These are phyloP conservation scores for Cladosporium oxysporum DNA, from an alignment of 2,329 filamentous ascomycete genomes.

Conservation along the genomic window DNA sequence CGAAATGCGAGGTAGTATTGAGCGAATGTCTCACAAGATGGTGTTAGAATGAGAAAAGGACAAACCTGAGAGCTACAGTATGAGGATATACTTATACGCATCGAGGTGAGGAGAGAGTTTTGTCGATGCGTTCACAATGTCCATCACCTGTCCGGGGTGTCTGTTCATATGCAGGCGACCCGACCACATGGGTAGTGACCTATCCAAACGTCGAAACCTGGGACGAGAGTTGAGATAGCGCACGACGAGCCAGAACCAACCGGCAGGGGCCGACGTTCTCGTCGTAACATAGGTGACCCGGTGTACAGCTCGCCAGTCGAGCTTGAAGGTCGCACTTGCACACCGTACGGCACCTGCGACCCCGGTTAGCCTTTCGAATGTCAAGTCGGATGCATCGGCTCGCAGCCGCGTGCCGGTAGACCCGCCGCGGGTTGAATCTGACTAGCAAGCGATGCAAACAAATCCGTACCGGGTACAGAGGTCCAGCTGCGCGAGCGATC, in stretches of 20 bases:
- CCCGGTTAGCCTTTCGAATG: constrained; percentile 12
- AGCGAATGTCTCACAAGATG: neutral
- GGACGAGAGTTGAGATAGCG: constrained; percentile 11
- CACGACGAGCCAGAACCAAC: constrained; percentile 1
- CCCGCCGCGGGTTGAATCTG: constrained; percentile 4
- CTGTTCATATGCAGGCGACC: constrained; percentile 6
- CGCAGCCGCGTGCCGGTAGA: constrained; percentile 1
- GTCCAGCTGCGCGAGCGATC: constrained; percentile 5
- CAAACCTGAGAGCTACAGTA: neutral
- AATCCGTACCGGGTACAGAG: constrained; percentile 13
- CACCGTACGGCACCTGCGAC: constrained; percentile 16
- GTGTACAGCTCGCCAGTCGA: constrained; percentile 4
- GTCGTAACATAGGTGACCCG: constrained; percentile 8
- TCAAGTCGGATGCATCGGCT: constrained; percentile 13
- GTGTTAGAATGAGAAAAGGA: neutral
- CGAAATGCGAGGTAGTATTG: neutral
- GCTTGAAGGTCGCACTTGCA: constrained; percentile 10
- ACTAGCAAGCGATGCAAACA: neutral
- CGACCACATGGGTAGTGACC: constrained; percentile 16
- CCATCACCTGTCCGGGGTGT: constrained; percentile 8
- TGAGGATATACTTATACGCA: constrained; percentile 5
- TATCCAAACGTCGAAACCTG: constrained; percentile 13
- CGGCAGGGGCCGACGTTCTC: constrained; percentile 13
- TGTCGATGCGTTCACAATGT: constrained; percentile 1
- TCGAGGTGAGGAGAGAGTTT: neutral